Base-by-base conservation (phyloP, 441 rosid species). In the Erodium trifolium region DNA sequence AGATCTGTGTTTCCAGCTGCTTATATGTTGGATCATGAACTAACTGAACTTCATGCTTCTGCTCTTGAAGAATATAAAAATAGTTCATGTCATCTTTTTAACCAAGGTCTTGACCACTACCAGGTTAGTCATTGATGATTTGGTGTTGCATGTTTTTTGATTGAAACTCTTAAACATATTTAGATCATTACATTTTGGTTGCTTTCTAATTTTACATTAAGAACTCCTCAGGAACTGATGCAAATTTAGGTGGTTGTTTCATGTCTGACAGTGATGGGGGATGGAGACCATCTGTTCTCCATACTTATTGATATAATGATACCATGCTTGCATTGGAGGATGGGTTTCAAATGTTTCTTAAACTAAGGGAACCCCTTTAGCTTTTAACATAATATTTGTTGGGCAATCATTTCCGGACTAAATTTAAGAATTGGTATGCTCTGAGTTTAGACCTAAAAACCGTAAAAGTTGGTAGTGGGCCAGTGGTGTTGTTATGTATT, bases 1-100 rank as follows among this genome's bases (percentile, higher is more conserved):
- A 85, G 85, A 80, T 82, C 81, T 12, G 95, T 95, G 75, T 90
- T 95, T 82, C 78, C 97, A 37, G 93, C 90, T 79, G 97, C 99
- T 68, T 75, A 83, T 82, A 74, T 76, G 73, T 77, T 95, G 80
- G 96, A 92, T 75, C 81, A 67, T 66, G 83, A 84, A 82, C 88
- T 95, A 76, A 78, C 79, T 68, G 82, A 79, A 74, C 78, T 95
- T 47, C 83, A 85, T 82, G 29, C 69, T 77, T 82, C 85, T 73
- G 81, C 84, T 74, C 43, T 81, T 66, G 78, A 74, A 66, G 84
- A 77, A 72, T 63, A 4, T 6, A 63, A 63, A 63, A 78, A 82
- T 73, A 70, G 72, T 34, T 75, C 79, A 73, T 72, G 49, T 62
- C 77, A 78, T 63, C 79, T 78, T 73, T 72, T 74, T 73, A 72